Base-by-base conservation (phyloP, 495 filamentous ascomycete genomes). In the Penicillium desertorum region DNA sequence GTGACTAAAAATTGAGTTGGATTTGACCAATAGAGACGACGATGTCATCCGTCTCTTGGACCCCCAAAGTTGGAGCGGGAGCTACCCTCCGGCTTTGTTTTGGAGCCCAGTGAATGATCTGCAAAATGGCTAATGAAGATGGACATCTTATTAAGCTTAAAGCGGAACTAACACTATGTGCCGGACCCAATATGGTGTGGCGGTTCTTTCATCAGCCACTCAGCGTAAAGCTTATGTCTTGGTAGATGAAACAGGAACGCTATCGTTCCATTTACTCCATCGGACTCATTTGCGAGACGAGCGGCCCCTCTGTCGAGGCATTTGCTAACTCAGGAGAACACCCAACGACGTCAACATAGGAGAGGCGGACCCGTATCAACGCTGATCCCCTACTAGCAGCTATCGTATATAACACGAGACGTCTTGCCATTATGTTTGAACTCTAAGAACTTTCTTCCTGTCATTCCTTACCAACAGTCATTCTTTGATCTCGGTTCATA, bases 111-210 rank as follows among this genome's bases (percentile, higher is more conserved):
- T 27, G 22, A 25, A 34, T 41, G 65, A 68, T 68, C 63, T 57
- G 56, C 65, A 30, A 36, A 55, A 42, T 61, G 55, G 58, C 46
- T 59, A 63, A 68, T 68, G 62, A 63, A 12, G 60, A 68, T 61
- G 51, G 22, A 17, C 65, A 45, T 59, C 36, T 25, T 29, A 56
- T 9, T 50, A 62, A 63, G 65, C 60, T 65, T 63, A 66, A 54
- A 58, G 45, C n/a, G 19, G 56, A 45, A 43, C 56, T 56, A 61
- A 45, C 45, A 32, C 19, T 39, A 16, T 20, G 17, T 32, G 32
- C 32, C 45, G 45, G 30, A 32, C 43, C 41, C 58, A 64, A 59
- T 56, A 25, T 34, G 32, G 20, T 58, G 11, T 45, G 19, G 34
- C 16, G 46, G 39, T 11, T 32, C 10, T 17, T 29, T 44, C 2